These are phyloP conservation scores for Lachancea mirantina DNA, from an alignment of 805 yeast genomes.

Conservation along the genomic window DNA sequence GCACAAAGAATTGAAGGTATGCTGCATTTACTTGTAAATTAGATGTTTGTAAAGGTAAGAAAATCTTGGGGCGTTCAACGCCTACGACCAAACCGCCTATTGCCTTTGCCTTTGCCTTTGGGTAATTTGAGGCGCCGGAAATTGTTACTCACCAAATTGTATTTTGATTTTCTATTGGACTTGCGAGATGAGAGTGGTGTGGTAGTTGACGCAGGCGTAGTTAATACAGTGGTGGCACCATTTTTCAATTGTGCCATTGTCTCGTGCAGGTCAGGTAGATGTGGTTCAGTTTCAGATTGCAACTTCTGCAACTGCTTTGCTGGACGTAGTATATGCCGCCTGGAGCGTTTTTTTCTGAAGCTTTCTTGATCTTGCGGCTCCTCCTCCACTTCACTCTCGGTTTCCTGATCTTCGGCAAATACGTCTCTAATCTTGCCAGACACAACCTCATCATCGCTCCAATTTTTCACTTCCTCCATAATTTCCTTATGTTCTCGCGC, in stretches of 20 bases:
- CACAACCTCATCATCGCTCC: slow-evolving; percentile 8
- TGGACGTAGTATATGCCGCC: slow-evolving; percentile 9
- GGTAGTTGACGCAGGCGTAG: slow-evolving; percentile 1
- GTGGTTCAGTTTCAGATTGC: neutral
- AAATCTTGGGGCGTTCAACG: neutral
- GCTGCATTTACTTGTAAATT: slow-evolving; percentile 71
- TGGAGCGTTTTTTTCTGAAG: slow-evolving; percentile 2
- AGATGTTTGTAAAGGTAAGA: neutral
- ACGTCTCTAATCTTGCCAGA: slow-evolving; percentile 8
- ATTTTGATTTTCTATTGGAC: slow-evolving; percentile 21
- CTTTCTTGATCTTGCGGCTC: slow-evolving; percentile 6
- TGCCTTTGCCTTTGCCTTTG: slow-evolving; percentile 36
- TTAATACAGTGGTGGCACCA: slow-evolving; percentile 13
- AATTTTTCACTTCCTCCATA: slow-evolving; percentile 15
- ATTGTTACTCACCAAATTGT: slow-evolving; percentile 38
- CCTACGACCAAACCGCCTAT: slow-evolving; percentile 37
- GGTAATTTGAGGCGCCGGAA: slow-evolving; percentile 48
- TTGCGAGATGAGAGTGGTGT: slow-evolving; percentile 7
- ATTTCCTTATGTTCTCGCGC: slow-evolving; percentile 30
- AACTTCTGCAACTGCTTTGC: slow-evolving; percentile 2
- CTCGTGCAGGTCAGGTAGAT: slow-evolving; percentile 17
- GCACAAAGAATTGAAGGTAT: slow-evolving; percentile 89
- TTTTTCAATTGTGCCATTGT: slow-evolving; percentile 22
- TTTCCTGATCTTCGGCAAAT: slow-evolving; percentile 8
- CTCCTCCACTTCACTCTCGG: slow-evolving; percentile 16